Percentiles rank a stretch among this genome's conserved stretches.
These are phyloP conservation scores for Pythium vanterpoolii DNA, from an alignment of 352 stramenopile species.

Conservation along the genomic window DNA sequence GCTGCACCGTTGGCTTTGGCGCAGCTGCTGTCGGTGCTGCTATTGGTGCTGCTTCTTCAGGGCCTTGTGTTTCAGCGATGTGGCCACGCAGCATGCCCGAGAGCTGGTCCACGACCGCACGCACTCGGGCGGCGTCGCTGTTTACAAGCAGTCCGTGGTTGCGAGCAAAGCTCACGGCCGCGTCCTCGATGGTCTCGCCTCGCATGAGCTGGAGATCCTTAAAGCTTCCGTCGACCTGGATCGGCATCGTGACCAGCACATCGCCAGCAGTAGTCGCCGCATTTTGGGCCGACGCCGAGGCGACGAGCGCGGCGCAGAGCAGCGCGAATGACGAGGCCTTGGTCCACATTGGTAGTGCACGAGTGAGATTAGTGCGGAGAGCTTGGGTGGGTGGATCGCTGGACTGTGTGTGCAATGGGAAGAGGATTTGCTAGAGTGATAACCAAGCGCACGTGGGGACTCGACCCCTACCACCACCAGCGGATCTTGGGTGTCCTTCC, in stretches of 20 bases:
- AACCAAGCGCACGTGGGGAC: neutral
- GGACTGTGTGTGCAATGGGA: neutral
- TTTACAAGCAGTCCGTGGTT: conserved; percentile 50
- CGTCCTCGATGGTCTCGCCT: conserved; percentile 64
- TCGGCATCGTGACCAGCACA: conserved; percentile 64
- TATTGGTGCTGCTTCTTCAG: conserved; percentile 1
- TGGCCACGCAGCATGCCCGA: conserved; percentile 61
- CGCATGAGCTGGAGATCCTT: conserved; percentile 64
- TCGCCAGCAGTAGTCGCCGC: conserved; percentile 31
- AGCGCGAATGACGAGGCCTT: conserved; percentile 14
- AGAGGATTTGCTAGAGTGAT: conserved; percentile 18
- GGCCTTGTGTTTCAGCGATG: conserved; percentile 45
- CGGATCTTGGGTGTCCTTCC: conserved; percentile 22
- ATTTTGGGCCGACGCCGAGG: conserved; percentile 23
- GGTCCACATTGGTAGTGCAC: conserved; percentile 22
- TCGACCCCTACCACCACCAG: neutral
- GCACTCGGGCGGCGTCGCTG: conserved; percentile 46
- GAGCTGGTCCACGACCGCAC: conserved; percentile 58
- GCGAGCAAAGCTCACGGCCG: conserved; percentile 57
- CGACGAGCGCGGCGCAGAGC: conserved; percentile 14
- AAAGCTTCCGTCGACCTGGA: conserved; percentile 57
- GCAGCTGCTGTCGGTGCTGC: neutral
- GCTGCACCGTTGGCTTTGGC: conserved; percentile 38
- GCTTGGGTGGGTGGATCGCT: neutral
- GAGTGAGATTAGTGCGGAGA: neutral